Evolutionary conservation across 202 grass and related monocot genomes (phyloP).

Genomic region (Carex sylvatica): DNA sequence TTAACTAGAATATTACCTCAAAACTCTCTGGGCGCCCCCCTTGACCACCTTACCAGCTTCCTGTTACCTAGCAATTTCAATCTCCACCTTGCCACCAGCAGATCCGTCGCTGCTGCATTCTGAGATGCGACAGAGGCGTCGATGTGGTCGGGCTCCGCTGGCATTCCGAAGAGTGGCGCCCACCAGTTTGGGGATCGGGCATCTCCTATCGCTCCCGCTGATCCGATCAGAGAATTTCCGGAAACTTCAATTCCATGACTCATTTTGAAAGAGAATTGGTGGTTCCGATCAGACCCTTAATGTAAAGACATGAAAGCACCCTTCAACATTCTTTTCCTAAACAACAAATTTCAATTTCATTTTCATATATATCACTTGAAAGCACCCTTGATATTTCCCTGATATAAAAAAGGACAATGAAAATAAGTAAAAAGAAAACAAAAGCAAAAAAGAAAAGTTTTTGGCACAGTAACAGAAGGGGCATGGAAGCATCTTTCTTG

Average conservation of each 20-base stretch:
- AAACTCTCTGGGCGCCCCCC: not conserved
- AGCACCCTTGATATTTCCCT: conserved; percentile 78
- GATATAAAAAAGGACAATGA: conserved; percentile 29
- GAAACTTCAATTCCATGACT: too few species aligned
- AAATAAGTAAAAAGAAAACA: conserved; percentile 24
- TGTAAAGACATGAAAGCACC: conserved; percentile 50
- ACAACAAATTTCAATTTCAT: conserved; percentile 64
- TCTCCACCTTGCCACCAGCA: too few species aligned
- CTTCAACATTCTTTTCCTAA: conserved; percentile 50
- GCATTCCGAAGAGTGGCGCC: too few species aligned
- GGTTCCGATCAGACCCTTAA: not conserved
- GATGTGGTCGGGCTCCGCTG: too few species aligned
- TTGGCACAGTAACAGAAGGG: not conserved
- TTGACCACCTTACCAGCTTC: conserved; percentile 11
- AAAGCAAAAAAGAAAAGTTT: not conserved
- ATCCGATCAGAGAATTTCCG: too few species aligned
- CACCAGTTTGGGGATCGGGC: too few species aligned
- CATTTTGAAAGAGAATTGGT: too few species aligned
- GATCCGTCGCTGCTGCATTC: too few species aligned
- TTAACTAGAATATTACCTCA: too few species aligned
- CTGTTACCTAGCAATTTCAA: conserved; percentile 7
- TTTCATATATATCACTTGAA: conserved; percentile 66
- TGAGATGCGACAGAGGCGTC: too few species aligned
- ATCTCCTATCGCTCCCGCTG: too few species aligned
- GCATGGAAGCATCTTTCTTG: not conserved